Base-by-base conservation (phyloP, 257 asterid genomes). In the Osmanthus fragrans region DNA sequence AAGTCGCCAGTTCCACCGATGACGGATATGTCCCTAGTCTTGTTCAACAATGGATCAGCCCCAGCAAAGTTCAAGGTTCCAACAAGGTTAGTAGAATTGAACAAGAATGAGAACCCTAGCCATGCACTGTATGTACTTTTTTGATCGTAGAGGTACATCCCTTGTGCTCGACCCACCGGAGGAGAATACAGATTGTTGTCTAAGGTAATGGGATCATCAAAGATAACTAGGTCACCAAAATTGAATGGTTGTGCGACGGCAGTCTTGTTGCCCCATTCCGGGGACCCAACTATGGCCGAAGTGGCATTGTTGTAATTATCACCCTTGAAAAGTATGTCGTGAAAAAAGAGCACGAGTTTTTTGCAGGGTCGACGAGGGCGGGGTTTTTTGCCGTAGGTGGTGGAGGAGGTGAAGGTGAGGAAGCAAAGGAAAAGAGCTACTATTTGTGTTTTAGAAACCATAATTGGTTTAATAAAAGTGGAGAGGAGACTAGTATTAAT, bases 1-100 rank as follows among this genome's bases (percentile, higher is more conserved):
- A 92, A 94, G 45, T 94, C 97, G 0, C 97, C 98, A 0, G 98
- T 92, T 7, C 98, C 97, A 1, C 98, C 98, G 9, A 94, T 76
- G 3, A 94, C 96, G 45, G 96, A 90, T 47, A 94, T 75, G 72
- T 94, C 97, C 87, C 97, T 89, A 0, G 91, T 87, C 91, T 89
- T 88, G 76, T 89, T 86, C 93, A 89, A 84, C 77, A 92, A 30
- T 15, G 97, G 98, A 51, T 94, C 97, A 1, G 92, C 92, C 1
- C 97, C 97, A 0, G 87, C 90, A n/a, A 94, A 92, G 68, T 87
- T 92, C 2, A 92, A 67, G 64, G 90, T 75, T 0, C 98, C 98
- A 73, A 70, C 74, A 74, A 88, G 87, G 4, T 83, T 51, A 0
- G 91, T 90, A 0, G 97, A 87, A 74, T 93, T 93, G 77, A 94